Evolutionary conservation across 768 basidiomycete genomes (phyloP).

Genomic region (Polyporus arcularius): DNA sequence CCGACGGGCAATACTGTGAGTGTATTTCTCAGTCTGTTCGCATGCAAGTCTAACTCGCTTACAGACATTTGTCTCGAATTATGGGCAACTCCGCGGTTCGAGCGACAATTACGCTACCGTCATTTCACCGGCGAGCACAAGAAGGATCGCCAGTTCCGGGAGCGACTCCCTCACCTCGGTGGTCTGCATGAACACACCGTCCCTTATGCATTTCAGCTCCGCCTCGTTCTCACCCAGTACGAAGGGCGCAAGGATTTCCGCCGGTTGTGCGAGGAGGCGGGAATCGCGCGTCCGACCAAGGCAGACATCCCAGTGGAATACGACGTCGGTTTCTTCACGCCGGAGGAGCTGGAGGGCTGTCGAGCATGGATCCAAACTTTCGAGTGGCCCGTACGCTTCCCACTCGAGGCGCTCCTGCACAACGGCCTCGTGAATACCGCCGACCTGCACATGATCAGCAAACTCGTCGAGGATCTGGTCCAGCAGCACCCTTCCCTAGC

Average conservation of each 20-base stretch:
- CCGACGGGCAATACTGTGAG: slow-evolving; percentile 54
- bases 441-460: slow-evolving; percentile 52
- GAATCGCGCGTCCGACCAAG: slow-evolving; percentile 32
- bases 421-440: slow-evolving; percentile 62
- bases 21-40: slow-evolving; percentile 37
- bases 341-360: slow-evolving; percentile 46
- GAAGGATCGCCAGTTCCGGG: slow-evolving; percentile 49
- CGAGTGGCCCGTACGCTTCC: slow-evolving; percentile 73
- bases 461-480: slow-evolving; percentile 45
- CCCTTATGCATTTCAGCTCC: slow-evolving; percentile 71
- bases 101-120: slow-evolving; percentile 58
- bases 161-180: slow-evolving; percentile 60
- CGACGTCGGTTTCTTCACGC: slow-evolving; percentile 49
- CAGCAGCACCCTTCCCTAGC: slow-evolving; percentile 35
- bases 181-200: slow-evolving; percentile 56
- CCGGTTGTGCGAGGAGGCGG: slow-evolving; percentile 54
- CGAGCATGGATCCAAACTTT: slow-evolving; percentile 45
- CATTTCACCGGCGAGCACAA: slow-evolving; percentile 42
- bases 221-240: slow-evolving; percentile 57
- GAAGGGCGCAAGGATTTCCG: slow-evolving; percentile 52
- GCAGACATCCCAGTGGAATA: slow-evolving; percentile 48
- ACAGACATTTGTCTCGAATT: slow-evolving; percentile 71
- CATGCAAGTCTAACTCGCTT: neutral
- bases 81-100: slow-evolving; percentile 62
- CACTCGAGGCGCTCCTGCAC: slow-evolving; percentile 68